Conservation (phyloP, 768 basidiomycete species). For the Amanita molliuscula region DNA sequence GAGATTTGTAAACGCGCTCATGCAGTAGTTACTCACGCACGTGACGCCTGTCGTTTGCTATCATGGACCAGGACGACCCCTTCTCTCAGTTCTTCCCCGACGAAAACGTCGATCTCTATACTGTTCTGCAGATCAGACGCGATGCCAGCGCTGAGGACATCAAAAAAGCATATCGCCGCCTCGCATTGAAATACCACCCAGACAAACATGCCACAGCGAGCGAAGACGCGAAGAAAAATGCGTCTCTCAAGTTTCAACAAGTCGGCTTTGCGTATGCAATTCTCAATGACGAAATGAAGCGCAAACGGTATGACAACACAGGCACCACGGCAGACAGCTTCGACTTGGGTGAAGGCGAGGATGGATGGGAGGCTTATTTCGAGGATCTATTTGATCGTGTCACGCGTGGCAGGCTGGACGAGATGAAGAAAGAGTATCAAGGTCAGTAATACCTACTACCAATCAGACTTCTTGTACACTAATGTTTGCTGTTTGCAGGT, state of each 20-base stretch:
- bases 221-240: slow-evolving; percentile 52
- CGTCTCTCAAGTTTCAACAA: slow-evolving; percentile 80
- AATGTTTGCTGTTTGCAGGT: slow-evolving; percentile 32
- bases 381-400: slow-evolving; percentile 82
- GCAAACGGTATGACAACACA: slow-evolving; percentile 72
- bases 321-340: slow-evolving; percentile 80
- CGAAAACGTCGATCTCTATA: slow-evolving; percentile 66
- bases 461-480: neutral
- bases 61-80: slow-evolving; percentile 67
- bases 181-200: slow-evolving; percentile 78
- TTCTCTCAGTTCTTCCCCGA: slow-evolving; percentile 70
- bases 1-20: neutral
- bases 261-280: slow-evolving; percentile 92
- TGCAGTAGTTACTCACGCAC: neutral
- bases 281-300: slow-evolving; percentile 66
- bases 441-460: slow-evolving; percentile 32
- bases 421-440: slow-evolving; percentile 92
- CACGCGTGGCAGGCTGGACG: slow-evolving; percentile 78
- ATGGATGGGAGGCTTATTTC: slow-evolving; percentile 95
- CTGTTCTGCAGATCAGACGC: slow-evolving; percentile 47
- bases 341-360: slow-evolving; percentile 60
- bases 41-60: slow-evolving; percentile 4
- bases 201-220: slow-evolving; percentile 71
- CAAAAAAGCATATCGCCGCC: slow-evolving; percentile 75
- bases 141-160: slow-evolving; percentile 58